Evolutionary conservation across 164 flowering plant genomes (phyloP), one percentile per base, ranked within the genome.

Genomic region (Brasenia schreberi): DNA sequence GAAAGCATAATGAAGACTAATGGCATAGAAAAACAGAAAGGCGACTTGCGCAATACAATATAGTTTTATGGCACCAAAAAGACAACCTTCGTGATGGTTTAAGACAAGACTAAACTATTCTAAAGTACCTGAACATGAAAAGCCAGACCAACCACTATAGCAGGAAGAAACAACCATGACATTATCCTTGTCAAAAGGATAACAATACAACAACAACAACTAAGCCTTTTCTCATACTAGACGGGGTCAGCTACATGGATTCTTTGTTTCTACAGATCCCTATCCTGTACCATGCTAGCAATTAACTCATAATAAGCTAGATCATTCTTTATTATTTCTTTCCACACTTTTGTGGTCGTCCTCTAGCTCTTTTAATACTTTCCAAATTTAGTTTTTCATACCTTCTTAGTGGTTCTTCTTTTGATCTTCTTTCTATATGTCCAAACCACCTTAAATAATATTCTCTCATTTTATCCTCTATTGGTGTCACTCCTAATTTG

Each of bases 161-260:
- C 90, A 11, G 96, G 93, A 72, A 77, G 95, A 74, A 92, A 92
- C 33, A 85, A 77, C 96, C 96, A 92, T 61, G 96, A 84, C 42
- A 92, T 87, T 45, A 92, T 62, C 58, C 90, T 96, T 92, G 88
- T 70, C 43, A 64, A 60, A 17, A 23, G 65, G 60, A 65, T 62
- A 72, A 43, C 4, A 33, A 66, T 53, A 9, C 59, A 53, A 53
- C n/a, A n/a, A n/a, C n/a, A n/a, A n/a, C n/a, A n/a, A n/a, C n/a
- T n/a, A n/a, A n/a, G n/a, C n/a, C n/a, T n/a, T n/a, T n/a, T n/a
- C n/a, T n/a, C n/a, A n/a, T n/a, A n/a, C n/a, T n/a, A n/a, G n/a
- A n/a, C n/a, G 17, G 59, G 11, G 9, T 53, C 59, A 53, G 59
- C n/a, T n/a, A n/a, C n/a, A 17, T 17, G 11, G 17, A 53, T 17